Evolutionary conservation across 2,329 filamentous ascomycete species (phyloP).

Genomic region (Arthrobotrys entomopaga): DNA sequence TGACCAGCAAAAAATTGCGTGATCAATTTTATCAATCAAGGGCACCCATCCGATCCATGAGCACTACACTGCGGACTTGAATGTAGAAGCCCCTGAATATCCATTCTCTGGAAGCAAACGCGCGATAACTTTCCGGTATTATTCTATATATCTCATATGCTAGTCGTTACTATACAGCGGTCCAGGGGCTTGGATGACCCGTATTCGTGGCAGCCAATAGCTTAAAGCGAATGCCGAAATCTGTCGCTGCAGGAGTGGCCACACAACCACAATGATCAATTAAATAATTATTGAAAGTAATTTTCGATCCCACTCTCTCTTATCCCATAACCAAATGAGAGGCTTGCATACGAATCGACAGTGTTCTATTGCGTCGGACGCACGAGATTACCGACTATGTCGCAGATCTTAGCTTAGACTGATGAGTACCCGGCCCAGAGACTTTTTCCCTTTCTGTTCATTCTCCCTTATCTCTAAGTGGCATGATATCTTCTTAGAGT

Average conservation of each 20-base stretch:
- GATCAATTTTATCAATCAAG: constrained; percentile 27
- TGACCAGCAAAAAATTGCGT: constrained; percentile 19
- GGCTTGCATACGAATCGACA: constrained; percentile 37
- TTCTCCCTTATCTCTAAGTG: constrained; percentile 27
- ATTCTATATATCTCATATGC: constrained; percentile 14
- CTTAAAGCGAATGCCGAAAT: constrained; percentile 17
- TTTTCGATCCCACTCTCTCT: constrained; percentile 33
- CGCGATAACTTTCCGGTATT: constrained; percentile 37
- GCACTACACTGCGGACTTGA: background rate
- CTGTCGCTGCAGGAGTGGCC: constrained; percentile 38
- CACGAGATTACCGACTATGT: constrained; percentile 52
- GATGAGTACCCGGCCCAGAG: constrained; percentile 13
- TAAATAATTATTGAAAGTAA: constrained; percentile 20
- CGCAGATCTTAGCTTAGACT: constrained; percentile 42
- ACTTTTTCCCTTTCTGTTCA: too few species aligned
- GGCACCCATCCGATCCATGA: background rate
- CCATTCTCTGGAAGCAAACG: constrained; percentile 5
- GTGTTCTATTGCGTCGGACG: constrained; percentile 30
- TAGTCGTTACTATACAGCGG: constrained; percentile 35
- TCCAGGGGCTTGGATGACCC: constrained; percentile 50
- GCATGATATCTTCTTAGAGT: constrained; percentile 2
- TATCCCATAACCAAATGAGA: constrained; percentile 35
- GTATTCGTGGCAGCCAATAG: constrained; percentile 45
- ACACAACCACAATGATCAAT: constrained; percentile 27
- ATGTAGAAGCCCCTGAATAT: constrained; percentile 37